phyloP scores from a whole-genome alignment of 306 rosid genomes.

The Alnus rubra region DNA sequence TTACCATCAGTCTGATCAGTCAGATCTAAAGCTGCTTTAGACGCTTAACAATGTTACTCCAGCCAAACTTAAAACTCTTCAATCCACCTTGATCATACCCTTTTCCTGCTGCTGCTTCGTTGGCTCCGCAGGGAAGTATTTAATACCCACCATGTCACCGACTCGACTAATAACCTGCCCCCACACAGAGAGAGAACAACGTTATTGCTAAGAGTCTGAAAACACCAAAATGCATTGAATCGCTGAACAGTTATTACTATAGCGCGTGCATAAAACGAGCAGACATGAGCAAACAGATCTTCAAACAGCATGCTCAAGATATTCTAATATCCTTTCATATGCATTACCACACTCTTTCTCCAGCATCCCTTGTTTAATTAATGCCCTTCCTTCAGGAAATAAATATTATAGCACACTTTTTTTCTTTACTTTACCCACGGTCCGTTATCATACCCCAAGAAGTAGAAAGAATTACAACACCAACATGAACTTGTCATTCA shows the following conservation, averaged over 20 bases:
- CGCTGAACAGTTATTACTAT: not conserved
- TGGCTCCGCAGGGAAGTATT: constrained; percentile 85
- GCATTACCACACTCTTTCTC: not conserved
- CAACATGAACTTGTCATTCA: not conserved
- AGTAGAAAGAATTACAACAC: not conserved
- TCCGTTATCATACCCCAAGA: too few species aligned
- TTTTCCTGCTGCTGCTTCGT: constrained; percentile 42
- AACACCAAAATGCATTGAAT: not conserved
- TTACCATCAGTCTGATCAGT: not conserved
- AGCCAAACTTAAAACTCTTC: not conserved
- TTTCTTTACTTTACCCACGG: too few species aligned
- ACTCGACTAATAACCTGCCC: constrained; percentile 72
- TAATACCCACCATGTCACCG: constrained; percentile 82
- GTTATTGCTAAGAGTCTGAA: not conserved
- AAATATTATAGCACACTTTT: too few species aligned
- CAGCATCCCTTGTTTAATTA: not conserved
- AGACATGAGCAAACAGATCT: not conserved
- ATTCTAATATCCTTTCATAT: not conserved
- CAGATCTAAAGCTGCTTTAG: not conserved
- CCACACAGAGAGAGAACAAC: not conserved
- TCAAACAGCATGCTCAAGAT: not conserved
- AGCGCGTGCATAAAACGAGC: not conserved
- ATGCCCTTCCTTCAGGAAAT: too few species aligned
- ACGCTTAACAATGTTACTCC: not conserved
- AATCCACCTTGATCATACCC: constrained; percentile 28